A percentile compares a stretch with the other conserved stretches of the same genome.
Evolutionary conservation across 2,329 filamentous ascomycete species (phyloP).

Genomic region (Colletotrichum eremochloae): DNA sequence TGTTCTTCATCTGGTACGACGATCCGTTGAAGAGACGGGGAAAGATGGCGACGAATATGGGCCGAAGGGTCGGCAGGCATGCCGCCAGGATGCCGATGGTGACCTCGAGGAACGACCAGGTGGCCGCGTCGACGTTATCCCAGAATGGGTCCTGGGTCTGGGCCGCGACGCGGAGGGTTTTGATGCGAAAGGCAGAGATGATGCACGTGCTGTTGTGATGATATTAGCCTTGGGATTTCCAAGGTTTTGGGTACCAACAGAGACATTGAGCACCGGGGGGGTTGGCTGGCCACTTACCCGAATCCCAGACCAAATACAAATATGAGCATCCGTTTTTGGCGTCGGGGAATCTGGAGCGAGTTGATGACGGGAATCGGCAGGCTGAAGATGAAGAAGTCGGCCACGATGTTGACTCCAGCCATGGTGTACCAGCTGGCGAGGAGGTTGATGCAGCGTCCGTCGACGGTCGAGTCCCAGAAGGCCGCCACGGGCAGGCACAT

Average conservation of each 20-base stretch:
- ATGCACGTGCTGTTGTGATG: constrained; percentile 45
- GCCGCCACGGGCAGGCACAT: constrained; percentile 48
- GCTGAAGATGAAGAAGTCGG: constrained; percentile 47
- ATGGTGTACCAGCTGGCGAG: constrained; percentile 49
- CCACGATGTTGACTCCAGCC: constrained; percentile 47
- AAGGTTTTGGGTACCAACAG: background rate
- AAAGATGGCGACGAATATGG: constrained; percentile 45
- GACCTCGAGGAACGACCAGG: constrained; percentile 50
- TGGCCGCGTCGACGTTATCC: constrained; percentile 50
- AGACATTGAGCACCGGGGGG: background rate
- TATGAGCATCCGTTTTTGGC: constrained; percentile 45
- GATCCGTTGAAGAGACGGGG: constrained; percentile 43
- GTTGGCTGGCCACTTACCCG: constrained; percentile 43
- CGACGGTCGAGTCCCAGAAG: constrained; percentile 46
- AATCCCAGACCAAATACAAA: constrained; percentile 48
- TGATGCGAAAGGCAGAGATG: constrained; percentile 49
- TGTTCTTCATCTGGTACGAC: background rate
- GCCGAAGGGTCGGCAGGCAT: constrained; percentile 49
- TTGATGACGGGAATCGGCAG: constrained; percentile 47
- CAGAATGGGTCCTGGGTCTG: constrained; percentile 46
- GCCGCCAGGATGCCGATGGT: constrained; percentile 49
- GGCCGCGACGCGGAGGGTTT: constrained; percentile 46
- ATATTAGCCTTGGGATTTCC: background rate
- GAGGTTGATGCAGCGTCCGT: constrained; percentile 46
- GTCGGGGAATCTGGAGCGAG: constrained; percentile 44